Conservation (phyloP, 192 early-diverging fungal genomes). For the Rhizophagus prolifer region DNA sequence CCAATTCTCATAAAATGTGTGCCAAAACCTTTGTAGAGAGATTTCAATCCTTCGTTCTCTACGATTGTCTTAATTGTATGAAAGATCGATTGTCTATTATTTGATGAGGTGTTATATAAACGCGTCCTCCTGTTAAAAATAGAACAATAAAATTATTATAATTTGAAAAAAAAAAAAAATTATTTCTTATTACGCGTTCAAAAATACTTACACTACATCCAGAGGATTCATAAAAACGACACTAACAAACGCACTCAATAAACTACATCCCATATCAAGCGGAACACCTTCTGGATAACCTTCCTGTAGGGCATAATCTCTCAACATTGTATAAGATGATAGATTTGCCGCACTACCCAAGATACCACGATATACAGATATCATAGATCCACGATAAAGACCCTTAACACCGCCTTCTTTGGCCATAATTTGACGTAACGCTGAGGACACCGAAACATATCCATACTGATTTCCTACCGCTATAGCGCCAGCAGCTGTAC, state of each 20-base stretch:
- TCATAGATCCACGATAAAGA: conserved; percentile 67
- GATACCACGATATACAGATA: conserved; percentile 65
- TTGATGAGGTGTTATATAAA: conserved; percentile 71
- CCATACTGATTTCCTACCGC: conserved; percentile 71
- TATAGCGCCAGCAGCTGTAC: conserved; percentile 45
- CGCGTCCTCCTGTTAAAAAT: conserved; percentile 58
- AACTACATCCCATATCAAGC: conserved; percentile 66
- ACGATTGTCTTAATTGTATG: conserved; percentile 54
- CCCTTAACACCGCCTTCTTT: conserved; percentile 57
- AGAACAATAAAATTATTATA: not conserved
- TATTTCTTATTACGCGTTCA: no score
- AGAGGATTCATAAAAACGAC: conserved; percentile 54
- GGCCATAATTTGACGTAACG: conserved; percentile 48
- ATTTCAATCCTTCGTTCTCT: conserved; percentile 56
- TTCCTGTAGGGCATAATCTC: conserved; percentile 60
- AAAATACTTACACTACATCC: conserved; percentile 46
- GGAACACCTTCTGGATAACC: conserved; percentile 62
- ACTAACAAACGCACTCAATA: conserved; percentile 58
- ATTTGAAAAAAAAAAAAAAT: not conserved
- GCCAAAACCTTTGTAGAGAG: conserved; percentile 72
- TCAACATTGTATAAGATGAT: conserved; percentile 65
- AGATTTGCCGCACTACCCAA: conserved; percentile 68
- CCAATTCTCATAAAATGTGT: conserved; percentile 78
- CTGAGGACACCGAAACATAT: conserved; percentile 60
- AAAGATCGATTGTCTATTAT: conserved; percentile 48